phyloP scores from a whole-genome alignment of 2,329 filamentous ascomycete species.

The Penicillium decumbens region DNA sequence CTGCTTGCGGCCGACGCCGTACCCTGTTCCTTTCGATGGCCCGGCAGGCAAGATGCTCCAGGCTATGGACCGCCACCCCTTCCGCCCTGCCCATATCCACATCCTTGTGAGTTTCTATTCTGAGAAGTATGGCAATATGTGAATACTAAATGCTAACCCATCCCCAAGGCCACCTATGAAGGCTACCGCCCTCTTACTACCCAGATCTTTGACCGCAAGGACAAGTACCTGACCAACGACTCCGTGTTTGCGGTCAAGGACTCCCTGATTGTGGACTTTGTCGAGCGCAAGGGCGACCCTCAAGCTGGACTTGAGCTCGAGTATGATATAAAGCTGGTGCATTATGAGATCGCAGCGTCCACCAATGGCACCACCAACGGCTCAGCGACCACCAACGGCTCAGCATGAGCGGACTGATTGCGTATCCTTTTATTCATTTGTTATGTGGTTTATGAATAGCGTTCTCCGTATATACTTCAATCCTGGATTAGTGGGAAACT shows the following conservation, averaged over 20 bases:
- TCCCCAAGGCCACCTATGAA: constrained; percentile 48
- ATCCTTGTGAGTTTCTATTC: constrained; percentile 47
- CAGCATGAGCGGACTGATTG: background rate
- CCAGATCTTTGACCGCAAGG: constrained; percentile 68
- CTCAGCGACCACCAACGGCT: too few relatives aligned
- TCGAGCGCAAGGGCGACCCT: constrained; percentile 48
- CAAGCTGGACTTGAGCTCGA: constrained; percentile 52
- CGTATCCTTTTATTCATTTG: constrained; percentile 1
- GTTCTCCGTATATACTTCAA: constrained; percentile 5
- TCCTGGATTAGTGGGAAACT: background rate
- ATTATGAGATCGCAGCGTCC: background rate
- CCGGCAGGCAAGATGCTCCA: constrained; percentile 56
- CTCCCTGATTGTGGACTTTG: constrained; percentile 55
- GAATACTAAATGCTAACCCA: background rate
- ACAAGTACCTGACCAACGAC: constrained; percentile 58
- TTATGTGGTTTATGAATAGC: constrained; percentile 10
- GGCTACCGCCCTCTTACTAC: constrained; percentile 67
- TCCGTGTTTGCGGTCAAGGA: constrained; percentile 59
- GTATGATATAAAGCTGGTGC: constrained; percentile 49
- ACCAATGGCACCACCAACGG: too few relatives aligned
- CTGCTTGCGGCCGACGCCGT: constrained; percentile 57
- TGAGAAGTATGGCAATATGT: background rate
- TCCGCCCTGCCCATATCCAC: constrained; percentile 61
- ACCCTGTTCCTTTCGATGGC: constrained; percentile 53
- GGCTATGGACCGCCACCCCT: constrained; percentile 58